phyloP scores from a whole-genome alignment of 1,139 yeast species.

The Kurtzmaniella quercitrusa region DNA sequence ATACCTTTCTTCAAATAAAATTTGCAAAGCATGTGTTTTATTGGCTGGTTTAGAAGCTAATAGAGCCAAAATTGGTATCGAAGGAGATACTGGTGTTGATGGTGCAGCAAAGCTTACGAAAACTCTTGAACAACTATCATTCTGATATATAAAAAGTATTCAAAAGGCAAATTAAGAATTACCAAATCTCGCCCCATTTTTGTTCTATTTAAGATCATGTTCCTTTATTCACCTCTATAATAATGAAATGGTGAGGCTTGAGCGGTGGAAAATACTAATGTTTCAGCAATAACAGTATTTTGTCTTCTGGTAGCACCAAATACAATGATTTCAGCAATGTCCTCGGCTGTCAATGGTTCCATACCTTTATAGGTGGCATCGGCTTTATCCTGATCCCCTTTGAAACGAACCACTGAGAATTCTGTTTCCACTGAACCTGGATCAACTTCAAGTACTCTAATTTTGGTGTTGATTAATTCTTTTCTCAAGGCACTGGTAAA shows the following conservation, averaged over 20 bases:
- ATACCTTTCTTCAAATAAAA: constrained; percentile 78
- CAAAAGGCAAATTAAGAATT: constrained; percentile 1
- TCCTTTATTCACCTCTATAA: constrained; percentile 17
- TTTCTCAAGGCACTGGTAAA: constrained; percentile 47
- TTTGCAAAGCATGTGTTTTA: constrained; percentile 91
- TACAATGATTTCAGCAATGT: constrained; percentile 48
- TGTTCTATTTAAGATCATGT: constrained; percentile 1
- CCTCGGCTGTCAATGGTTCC: constrained; percentile 43
- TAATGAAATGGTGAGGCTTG: constrained; percentile 61
- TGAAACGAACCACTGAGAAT: constrained; percentile 43
- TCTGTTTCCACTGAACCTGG: constrained; percentile 54
- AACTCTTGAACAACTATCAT: constrained; percentile 61
- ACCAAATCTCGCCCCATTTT: neutral
- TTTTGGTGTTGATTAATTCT: constrained; percentile 42
- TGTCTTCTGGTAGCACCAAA: constrained; percentile 46
- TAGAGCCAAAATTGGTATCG: constrained; percentile 58
- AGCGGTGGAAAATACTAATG: constrained; percentile 45
- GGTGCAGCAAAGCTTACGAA: constrained; percentile 72
- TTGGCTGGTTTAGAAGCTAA: constrained; percentile 79
- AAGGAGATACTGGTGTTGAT: constrained; percentile 43
- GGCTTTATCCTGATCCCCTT: constrained; percentile 40
- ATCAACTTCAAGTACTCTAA: constrained; percentile 46
- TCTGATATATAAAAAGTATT: constrained; percentile 30
- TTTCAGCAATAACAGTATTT: constrained; percentile 49
- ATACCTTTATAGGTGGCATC: constrained; percentile 44